These are phyloP conservation scores for Vaccinium corymbosum DNA, from an alignment of 148 eudicot genomes.

Conservation along the genomic window DNA sequence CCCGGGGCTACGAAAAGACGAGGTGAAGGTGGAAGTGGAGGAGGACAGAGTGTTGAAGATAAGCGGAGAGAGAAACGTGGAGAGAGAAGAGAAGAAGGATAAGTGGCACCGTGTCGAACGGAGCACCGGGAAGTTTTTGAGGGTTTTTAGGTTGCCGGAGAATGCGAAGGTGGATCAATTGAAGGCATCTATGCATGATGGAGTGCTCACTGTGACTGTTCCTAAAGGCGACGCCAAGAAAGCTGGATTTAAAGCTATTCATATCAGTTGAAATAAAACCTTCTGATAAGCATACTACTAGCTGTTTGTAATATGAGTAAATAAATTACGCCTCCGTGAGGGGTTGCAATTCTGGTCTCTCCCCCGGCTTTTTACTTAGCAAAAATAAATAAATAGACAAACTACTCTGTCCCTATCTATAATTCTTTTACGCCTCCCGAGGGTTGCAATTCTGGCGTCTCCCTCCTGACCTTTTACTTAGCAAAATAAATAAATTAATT, in stretches of 20 bases:
- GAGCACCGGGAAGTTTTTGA: slow-evolving; percentile 5
- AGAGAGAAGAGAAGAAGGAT: slow-evolving; percentile 20
- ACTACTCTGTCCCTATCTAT: too few relatives aligned
- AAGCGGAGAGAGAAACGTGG: slow-evolving; percentile 24
- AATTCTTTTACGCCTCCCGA: too few relatives aligned
- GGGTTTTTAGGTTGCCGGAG: slow-evolving; percentile 14
- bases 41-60: slow-evolving; percentile 26
- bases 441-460: too few relatives aligned
- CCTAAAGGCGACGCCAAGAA: slow-evolving; percentile 13
- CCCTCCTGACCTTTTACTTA: too few relatives aligned
- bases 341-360: too few relatives aligned
- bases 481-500: too few relatives aligned
- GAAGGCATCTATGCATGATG: background rate
- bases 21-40: slow-evolving; percentile 24
- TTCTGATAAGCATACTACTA: too few relatives aligned
- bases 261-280: background rate
- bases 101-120: slow-evolving; percentile 19
- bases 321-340: too few relatives aligned
- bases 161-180: background rate
- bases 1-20: slow-evolving; percentile 27
- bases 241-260: background rate
- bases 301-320: too few relatives aligned
- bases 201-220: slow-evolving; percentile 15
- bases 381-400: too few relatives aligned
- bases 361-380: too few relatives aligned